phyloP scores from a whole-genome alignment of 2,329 filamentous ascomycete species.

The Capronia americana region DNA sequence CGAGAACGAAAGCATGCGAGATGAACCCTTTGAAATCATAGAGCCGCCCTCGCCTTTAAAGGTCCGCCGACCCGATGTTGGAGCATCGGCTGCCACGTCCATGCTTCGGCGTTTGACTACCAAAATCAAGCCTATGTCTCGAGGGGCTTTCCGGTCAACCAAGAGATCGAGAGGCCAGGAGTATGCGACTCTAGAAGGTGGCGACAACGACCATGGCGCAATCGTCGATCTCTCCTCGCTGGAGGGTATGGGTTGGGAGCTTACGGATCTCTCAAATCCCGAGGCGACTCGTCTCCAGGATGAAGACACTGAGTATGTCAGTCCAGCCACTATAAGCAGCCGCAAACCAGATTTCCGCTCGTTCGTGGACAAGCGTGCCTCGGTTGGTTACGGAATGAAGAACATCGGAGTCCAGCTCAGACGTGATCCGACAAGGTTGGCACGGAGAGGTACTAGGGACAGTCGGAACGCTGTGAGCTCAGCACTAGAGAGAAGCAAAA shows the following conservation, averaged over 20 bases:
- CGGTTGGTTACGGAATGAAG: slow-evolving; percentile 39
- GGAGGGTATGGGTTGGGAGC: slow-evolving; percentile 38
- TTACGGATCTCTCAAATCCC: slow-evolving; percentile 35
- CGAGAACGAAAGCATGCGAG: slow-evolving; percentile 26
- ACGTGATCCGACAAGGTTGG: slow-evolving; percentile 33
- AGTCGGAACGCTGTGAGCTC: slow-evolving; percentile 16
- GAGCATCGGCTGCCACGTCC: slow-evolving; percentile 30
- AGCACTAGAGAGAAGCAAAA: slow-evolving; percentile 36
- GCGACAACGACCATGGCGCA: slow-evolving; percentile 23
- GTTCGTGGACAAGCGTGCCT: slow-evolving; percentile 34
- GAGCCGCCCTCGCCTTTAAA: slow-evolving; percentile 29
- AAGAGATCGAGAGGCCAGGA: slow-evolving; percentile 32
- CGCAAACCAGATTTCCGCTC: slow-evolving; percentile 34
- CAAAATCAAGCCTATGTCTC: slow-evolving; percentile 30
- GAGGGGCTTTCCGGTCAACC: slow-evolving; percentile 27
- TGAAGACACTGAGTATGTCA: slow-evolving; percentile 32
- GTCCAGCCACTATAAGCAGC: not conserved
- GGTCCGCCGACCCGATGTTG: slow-evolving; percentile 16
- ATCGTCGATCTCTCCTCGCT: slow-evolving; percentile 39
- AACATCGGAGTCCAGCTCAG: slow-evolving; percentile 37
- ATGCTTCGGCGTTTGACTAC: slow-evolving; percentile 37
- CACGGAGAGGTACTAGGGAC: slow-evolving; percentile 17
- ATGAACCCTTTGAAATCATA: slow-evolving; percentile 20
- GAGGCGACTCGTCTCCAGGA: slow-evolving; percentile 14
- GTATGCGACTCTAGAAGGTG: slow-evolving; percentile 37